These are phyloP conservation scores for Chlorella variabilis DNA, from an alignment of 163 green algal genomes.

Conservation along the genomic window DNA sequence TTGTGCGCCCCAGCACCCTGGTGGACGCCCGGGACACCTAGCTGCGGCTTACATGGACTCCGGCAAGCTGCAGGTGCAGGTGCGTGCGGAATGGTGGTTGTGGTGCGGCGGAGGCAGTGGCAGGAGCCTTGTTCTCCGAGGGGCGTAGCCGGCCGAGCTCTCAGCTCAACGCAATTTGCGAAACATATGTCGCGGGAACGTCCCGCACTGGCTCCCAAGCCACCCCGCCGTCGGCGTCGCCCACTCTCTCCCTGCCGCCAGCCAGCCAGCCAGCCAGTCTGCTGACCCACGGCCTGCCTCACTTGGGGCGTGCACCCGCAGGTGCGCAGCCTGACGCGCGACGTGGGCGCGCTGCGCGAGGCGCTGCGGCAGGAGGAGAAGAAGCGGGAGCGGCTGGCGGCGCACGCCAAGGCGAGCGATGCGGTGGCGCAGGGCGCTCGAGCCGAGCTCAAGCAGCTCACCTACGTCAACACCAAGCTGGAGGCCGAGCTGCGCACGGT, in stretches of 20 bases:
- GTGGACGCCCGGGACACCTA: no score
- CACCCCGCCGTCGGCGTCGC: no score
- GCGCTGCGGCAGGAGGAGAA: conserved; percentile 66
- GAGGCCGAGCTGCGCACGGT: conserved; percentile 42
- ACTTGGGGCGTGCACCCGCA: conserved; percentile 1
- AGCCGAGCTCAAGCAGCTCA: conserved; percentile 43
- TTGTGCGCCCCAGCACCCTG: no score
- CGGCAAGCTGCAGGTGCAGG: background rate
- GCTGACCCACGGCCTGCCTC: background rate
- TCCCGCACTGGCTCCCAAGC: no score
- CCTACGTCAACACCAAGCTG: conserved; percentile 67
- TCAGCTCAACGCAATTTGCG: no score
- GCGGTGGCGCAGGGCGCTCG: conserved; percentile 21
- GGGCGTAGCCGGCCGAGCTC: no score
- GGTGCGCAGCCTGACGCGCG: conserved; percentile 61
- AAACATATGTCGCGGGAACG: no score
- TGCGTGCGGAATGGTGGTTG: background rate
- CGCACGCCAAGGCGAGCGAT: conserved; percentile 52
- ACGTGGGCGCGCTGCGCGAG: conserved; percentile 65
- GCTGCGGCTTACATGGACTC: background rate
- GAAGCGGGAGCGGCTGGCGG: conserved; percentile 51
- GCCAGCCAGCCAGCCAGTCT: background rate
- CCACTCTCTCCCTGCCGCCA: background rate
- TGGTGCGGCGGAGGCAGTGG: background rate
- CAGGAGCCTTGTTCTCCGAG: no score